Conservation (phyloP, 495 filamentous ascomycete genomes). For the Penicillium tannophilum region DNA sequence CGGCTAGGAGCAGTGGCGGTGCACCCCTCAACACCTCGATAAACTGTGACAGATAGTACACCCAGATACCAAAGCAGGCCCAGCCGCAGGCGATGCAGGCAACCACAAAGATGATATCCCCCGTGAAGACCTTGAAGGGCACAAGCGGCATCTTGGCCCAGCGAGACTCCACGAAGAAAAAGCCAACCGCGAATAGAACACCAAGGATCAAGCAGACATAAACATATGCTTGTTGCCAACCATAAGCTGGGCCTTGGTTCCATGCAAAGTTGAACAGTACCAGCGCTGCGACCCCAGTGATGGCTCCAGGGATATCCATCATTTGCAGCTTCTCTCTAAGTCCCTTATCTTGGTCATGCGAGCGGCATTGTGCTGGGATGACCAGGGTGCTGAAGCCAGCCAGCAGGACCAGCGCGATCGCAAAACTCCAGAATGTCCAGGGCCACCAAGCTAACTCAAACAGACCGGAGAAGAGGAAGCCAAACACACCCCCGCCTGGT, state of each 20-base stretch:
- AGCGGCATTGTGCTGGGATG: conserved; percentile 49
- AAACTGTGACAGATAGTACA: conserved; percentile 52
- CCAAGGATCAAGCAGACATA: conserved; percentile 51
- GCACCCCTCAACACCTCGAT: conserved; percentile 33
- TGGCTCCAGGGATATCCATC: conserved; percentile 54
- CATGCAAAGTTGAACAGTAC: conserved; percentile 56
- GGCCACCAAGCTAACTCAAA: conserved; percentile 64
- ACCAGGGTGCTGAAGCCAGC: conserved; percentile 42
- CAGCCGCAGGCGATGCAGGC: conserved; percentile 51
- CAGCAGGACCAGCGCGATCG: conserved; percentile 45
- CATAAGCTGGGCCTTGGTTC: conserved; percentile 51
- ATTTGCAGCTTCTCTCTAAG: neutral
- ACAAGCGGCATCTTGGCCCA: conserved; percentile 45
- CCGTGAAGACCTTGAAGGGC: conserved; percentile 41
- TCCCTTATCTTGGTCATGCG: conserved; percentile 6
- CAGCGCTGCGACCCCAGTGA: conserved; percentile 57
- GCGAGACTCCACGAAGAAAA: conserved; percentile 45
- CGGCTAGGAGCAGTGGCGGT: conserved; percentile 41
- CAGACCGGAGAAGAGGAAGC: conserved; percentile 50
- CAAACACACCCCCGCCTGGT: conserved; percentile 55
- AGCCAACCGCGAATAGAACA: conserved; percentile 35
- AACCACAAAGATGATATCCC: conserved; percentile 45
- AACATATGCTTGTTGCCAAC: conserved; percentile 49
- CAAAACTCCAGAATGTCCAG: conserved; percentile 64
- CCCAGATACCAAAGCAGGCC: conserved; percentile 52